Conservation (phyloP, 371 early-diverging fungal species). For the Massospora cicadina region DNA sequence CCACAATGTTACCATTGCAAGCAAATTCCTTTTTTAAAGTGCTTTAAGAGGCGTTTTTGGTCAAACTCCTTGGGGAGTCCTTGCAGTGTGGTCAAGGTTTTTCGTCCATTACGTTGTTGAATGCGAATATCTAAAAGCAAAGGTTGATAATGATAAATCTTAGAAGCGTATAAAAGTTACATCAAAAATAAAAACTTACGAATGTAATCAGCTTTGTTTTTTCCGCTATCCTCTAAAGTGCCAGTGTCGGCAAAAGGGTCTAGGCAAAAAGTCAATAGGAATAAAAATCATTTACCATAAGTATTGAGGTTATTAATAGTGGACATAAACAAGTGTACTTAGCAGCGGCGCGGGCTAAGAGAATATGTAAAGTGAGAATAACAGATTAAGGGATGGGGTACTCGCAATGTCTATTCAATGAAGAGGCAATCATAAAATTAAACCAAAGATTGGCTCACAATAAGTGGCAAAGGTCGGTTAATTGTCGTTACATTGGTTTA, state of each 20-base stretch:
- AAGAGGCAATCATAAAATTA: too few species aligned
- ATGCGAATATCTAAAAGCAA: constrained; percentile 69
- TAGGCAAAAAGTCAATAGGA: neutral
- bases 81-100: constrained; percentile 31
- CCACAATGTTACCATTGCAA: constrained; percentile 87
- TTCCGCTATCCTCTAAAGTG: neutral
- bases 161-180: neutral
- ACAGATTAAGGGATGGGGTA: too few species aligned
- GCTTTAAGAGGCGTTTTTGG: constrained; percentile 75
- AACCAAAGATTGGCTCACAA: too few species aligned
- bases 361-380: too few species aligned
- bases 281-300: neutral
- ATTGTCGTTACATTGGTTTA: too few species aligned
- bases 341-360: neutral
- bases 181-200: constrained; percentile 8
- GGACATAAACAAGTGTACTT: constrained; percentile 5
- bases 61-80: constrained; percentile 78
- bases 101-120: constrained; percentile 94
- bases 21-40: constrained; percentile 93
- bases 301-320: constrained; percentile 7
- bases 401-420: too few species aligned
- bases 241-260: constrained; percentile 11
- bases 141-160: neutral
- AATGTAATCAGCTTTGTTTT: neutral
- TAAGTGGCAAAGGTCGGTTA: too few species aligned